Evolutionary conservation across 176 grass and related monocot genomes (phyloP).

Genomic region (Bromus sterilis): DNA sequence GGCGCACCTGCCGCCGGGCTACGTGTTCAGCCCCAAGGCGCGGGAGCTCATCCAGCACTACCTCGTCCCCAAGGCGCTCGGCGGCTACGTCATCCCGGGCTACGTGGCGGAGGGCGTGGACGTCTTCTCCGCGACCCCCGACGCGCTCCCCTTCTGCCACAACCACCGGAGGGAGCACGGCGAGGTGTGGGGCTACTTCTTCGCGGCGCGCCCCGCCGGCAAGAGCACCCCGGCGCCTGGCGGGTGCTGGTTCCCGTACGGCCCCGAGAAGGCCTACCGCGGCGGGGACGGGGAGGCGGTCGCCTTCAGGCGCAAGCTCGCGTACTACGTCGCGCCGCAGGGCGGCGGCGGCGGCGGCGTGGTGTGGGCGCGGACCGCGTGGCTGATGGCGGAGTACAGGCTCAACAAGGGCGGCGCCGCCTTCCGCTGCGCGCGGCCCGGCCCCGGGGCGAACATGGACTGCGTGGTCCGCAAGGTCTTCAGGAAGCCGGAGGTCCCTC

Average conservation of each 20-base stretch:
- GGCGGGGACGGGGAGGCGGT: not conserved
- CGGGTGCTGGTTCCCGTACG: not conserved
- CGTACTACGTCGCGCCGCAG: not conserved
- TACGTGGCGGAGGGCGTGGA: not conserved
- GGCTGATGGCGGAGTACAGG: conserved; percentile 7
- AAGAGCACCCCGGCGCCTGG: not conserved
- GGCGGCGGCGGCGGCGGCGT: not conserved
- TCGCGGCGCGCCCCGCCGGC: not conserved
- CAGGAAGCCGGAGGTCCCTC: not conserved
- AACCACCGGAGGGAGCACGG: not conserved
- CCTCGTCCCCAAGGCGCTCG: not conserved
- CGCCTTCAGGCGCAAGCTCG: not conserved
- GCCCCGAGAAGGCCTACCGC: not conserved
- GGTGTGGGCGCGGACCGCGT: not conserved
- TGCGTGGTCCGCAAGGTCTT: conserved; percentile 3
- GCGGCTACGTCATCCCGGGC: not conserved
- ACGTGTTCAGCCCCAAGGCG: not conserved
- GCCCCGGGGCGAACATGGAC: not conserved
- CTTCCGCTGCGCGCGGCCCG: not conserved
- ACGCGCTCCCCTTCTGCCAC: not conserved
- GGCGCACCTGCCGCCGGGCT: not conserved
- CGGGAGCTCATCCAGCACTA: not conserved
- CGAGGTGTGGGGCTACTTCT: not conserved
- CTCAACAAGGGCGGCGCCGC: not conserved
- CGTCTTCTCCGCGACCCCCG: not conserved